phyloP scores from a whole-genome alignment of 257 asterid genomes.

The Jasminum sambac region DNA sequence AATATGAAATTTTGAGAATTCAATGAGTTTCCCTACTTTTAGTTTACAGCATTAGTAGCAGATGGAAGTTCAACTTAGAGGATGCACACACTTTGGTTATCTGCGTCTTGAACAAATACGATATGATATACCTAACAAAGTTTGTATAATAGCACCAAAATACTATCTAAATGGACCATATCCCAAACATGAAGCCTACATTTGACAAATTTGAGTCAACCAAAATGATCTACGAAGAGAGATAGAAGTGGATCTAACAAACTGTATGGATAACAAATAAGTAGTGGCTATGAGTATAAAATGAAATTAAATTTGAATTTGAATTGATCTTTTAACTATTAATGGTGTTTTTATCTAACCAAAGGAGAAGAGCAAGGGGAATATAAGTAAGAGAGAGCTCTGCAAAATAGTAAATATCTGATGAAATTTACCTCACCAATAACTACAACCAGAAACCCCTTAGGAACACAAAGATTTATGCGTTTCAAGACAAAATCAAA shows the following conservation, averaged over 20 bases:
- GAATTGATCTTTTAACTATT: too few species aligned
- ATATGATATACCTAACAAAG: neutral
- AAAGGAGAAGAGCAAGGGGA: neutral
- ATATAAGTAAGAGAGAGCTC: neutral
- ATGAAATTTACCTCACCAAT: slow-evolving; percentile 74
- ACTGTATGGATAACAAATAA: too few species aligned
- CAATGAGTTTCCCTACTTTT: neutral
- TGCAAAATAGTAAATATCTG: slow-evolving; percentile 1
- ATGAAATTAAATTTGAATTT: too few species aligned
- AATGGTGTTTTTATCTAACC: neutral
- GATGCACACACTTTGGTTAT: neutral
- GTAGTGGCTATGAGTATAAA: too few species aligned
- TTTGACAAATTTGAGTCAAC: too few species aligned
- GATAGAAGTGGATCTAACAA: too few species aligned
- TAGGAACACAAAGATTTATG: slow-evolving; percentile 56
- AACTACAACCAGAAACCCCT: slow-evolving; percentile 72
- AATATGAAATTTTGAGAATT: neutral
- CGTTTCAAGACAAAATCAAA: slow-evolving; percentile 59
- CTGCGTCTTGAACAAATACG: slow-evolving; percentile 7
- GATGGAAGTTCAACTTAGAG: slow-evolving; percentile 1
- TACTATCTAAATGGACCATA: neutral
- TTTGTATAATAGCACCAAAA: slow-evolving; percentile 5
- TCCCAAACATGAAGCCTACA: too few species aligned
- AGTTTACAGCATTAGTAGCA: neutral
- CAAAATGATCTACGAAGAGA: too few species aligned